Percentiles rank a stretch among this genome's conserved stretches.
phyloP scores from a whole-genome alignment of 208 protist species.

The Trypanosoma congolense region DNA sequence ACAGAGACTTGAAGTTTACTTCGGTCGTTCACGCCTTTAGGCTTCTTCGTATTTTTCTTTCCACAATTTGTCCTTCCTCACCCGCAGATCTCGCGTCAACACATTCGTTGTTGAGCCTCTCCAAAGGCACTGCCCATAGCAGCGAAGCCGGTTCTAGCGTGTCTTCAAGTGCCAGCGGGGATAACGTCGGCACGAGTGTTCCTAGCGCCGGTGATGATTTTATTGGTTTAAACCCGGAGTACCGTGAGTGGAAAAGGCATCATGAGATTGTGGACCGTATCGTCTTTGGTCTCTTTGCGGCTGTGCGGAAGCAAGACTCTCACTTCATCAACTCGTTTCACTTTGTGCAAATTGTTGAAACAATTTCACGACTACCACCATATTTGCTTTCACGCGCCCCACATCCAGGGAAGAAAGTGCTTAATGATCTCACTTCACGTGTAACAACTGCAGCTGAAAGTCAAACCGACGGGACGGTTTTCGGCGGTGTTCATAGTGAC shows the following conservation, averaged over 20 bases:
- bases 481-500: neutral
- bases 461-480: no score
- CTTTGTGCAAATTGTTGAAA: slow-evolving; percentile 65
- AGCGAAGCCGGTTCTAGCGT: no score
- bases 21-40: slow-evolving; percentile 64
- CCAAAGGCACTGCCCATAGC: no score
- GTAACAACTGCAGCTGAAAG: no score
- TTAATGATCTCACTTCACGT: no score
- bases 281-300: slow-evolving; percentile 39
- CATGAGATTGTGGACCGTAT: slow-evolving; percentile 41
- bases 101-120: neutral
- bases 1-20: slow-evolving; percentile 62
- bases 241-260: slow-evolving; percentile 25
- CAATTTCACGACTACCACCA: slow-evolving; percentile 47
- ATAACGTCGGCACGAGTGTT: neutral
- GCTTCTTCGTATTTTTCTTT: slow-evolving; percentile 64
- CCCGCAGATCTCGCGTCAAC: slow-evolving; percentile 3
- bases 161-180: neutral
- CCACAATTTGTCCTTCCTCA: slow-evolving; percentile 28
- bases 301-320: slow-evolving; percentile 42
- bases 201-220: neutral
- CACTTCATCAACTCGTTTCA: slow-evolving; percentile 68
- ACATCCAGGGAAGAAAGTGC: slow-evolving; percentile 6
- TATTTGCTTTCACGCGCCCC: slow-evolving; percentile 33
- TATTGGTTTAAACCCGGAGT: neutral